These are phyloP conservation scores for Abelmoschus esculentus DNA, from an alignment of 345 rosid species.

Conservation along the genomic window DNA sequence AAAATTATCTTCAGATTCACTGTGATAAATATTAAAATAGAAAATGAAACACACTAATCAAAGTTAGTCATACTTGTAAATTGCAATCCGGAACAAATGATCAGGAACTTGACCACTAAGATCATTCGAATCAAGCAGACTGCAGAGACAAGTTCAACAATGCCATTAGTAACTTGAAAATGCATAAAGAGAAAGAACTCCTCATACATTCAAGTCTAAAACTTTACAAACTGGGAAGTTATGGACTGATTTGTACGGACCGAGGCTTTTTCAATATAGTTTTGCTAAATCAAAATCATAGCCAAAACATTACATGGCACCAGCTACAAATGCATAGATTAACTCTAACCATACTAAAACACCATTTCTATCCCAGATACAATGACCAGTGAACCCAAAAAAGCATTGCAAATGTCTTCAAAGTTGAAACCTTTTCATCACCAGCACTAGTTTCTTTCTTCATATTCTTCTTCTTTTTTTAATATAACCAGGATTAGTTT, in stretches of 20 bases:
- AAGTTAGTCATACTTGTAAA: constrained; percentile 59
- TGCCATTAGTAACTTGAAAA: constrained; percentile 12
- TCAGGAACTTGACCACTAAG: constrained; percentile 76
- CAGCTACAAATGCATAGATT: too few relatives aligned
- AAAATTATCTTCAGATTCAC: constrained; percentile 6
- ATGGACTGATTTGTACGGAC: constrained; percentile 1
- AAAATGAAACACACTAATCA: constrained; percentile 1
- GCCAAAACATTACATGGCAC: too few relatives aligned
- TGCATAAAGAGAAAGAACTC: neutral
- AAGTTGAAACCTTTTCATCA: too few relatives aligned
- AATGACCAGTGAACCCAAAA: too few relatives aligned
- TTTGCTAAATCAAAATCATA: too few relatives aligned
- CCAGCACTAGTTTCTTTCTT: too few relatives aligned
- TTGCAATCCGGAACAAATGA: constrained; percentile 45
- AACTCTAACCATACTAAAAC: too few relatives aligned
- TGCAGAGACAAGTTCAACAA: constrained; percentile 31
- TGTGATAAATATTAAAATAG: neutral
- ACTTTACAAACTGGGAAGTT: neutral
- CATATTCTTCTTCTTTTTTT: too few relatives aligned
- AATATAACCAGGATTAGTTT: too few relatives aligned
- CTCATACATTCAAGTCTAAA: neutral
- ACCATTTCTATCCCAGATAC: too few relatives aligned
- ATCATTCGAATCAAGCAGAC: constrained; percentile 69
- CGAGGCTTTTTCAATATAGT: neutral
- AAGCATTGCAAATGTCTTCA: too few relatives aligned